Evolutionary conservation across 139 green algal genomes (phyloP).

Genomic region (Picochlorum sp.): DNA sequence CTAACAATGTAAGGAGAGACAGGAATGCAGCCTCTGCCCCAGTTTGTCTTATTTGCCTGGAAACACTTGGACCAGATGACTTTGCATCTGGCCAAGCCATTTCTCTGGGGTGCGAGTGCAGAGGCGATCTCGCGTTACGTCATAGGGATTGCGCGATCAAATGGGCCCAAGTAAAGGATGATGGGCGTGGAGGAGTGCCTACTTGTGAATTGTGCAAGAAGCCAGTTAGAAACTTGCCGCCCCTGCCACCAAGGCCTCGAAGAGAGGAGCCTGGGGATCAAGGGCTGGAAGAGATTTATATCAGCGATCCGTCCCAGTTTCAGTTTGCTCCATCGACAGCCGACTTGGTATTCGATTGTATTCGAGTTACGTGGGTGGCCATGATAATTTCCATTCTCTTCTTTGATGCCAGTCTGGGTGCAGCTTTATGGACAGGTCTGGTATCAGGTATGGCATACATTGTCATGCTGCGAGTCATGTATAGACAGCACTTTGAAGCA

Average conservation of each 20-base stretch:
- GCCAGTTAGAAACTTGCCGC: constrained; percentile 37
- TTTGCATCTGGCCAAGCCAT: constrained; percentile 54
- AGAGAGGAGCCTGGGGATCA: neutral
- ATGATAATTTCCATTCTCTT: constrained; percentile 48
- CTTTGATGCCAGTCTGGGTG: constrained; percentile 36
- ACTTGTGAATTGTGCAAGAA: constrained; percentile 60
- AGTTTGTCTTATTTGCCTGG: constrained; percentile 72
- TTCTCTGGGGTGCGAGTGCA: constrained; percentile 54
- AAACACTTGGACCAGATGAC: constrained; percentile 46
- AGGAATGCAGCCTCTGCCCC: neutral
- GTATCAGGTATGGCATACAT: constrained; percentile 39
- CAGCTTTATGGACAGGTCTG: constrained; percentile 43
- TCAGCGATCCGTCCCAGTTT: constrained; percentile 4
- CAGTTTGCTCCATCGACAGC: constrained; percentile 26
- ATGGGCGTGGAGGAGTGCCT: constrained; percentile 21
- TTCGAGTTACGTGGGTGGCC: constrained; percentile 66
- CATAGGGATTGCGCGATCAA: constrained; percentile 69
- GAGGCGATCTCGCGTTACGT: constrained; percentile 65
- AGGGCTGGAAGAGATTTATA: neutral
- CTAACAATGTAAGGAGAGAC: neutral
- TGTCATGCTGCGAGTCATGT: constrained; percentile 42
- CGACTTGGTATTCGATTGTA: constrained; percentile 73
- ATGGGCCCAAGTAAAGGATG: constrained; percentile 63
- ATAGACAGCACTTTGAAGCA: constrained; percentile 28
- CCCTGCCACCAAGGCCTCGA: constrained; percentile 13